phyloP scores from a whole-genome alignment of 2,329 filamentous ascomycete genomes.

The Akanthomyces lecanii region DNA sequence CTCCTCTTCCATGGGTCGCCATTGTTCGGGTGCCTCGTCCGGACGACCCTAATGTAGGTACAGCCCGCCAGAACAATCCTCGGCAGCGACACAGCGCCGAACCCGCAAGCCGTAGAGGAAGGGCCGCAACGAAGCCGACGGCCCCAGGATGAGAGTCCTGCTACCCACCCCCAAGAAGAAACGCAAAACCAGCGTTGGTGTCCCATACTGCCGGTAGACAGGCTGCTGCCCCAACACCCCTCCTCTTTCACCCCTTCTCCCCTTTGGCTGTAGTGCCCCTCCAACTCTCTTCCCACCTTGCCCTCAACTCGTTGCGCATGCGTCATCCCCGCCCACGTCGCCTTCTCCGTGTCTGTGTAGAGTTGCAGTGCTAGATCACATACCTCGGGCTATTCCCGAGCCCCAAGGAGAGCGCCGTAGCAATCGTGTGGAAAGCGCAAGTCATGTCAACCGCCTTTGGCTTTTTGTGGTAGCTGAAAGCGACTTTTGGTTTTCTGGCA shows the following conservation, averaged over 20 bases:
- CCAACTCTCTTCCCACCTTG: background rate
- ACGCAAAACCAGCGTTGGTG: background rate
- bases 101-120: constrained; percentile 1
- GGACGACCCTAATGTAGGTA: constrained; percentile 14
- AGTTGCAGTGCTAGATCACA: background rate
- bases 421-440: background rate
- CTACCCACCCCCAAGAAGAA: background rate
- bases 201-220: background rate
- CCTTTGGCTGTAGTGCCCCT: background rate
- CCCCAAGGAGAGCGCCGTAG: background rate
- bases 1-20: background rate
- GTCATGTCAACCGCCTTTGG: background rate
- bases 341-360: background rate
- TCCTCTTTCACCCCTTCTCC: background rate
- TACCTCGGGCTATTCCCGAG: constrained; percentile 6
- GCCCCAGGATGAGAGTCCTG: background rate
- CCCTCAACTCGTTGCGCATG: constrained; percentile 14
- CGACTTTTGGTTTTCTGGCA: no score
- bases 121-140: constrained; percentile 5
- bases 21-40: constrained; percentile 14
- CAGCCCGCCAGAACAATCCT: constrained; percentile 4
- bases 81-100: constrained; percentile 3
- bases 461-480: background rate
- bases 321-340: constrained; percentile 4
- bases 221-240: background rate